Evolutionary conservation across 306 rosid species (phyloP).

Genomic region (Prunus davidiana): DNA sequence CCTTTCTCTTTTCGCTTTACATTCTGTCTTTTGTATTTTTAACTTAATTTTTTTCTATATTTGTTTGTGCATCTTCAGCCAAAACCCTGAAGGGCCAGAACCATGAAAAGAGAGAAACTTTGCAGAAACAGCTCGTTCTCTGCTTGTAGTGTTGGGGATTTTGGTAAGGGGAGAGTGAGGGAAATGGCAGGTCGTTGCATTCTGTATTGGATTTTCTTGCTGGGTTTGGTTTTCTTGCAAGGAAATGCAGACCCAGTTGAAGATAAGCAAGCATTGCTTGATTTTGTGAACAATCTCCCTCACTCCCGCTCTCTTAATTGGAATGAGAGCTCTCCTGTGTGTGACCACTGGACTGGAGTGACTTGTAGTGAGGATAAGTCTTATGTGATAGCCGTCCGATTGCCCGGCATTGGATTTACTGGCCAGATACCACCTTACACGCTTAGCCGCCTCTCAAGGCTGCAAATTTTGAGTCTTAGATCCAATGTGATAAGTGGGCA

Average conservation of each 20-base stretch:
- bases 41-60: not conserved
- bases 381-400: constrained; percentile 49
- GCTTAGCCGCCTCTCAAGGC: constrained; percentile 53
- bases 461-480: constrained; percentile 70
- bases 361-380: constrained; percentile 55
- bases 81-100: constrained; percentile 20
- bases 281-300: constrained; percentile 50
- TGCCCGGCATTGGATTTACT: constrained; percentile 73
- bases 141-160: constrained; percentile 26
- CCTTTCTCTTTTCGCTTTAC: constrained; percentile 23
- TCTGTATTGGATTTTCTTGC: constrained; percentile 31
- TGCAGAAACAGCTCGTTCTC: constrained; percentile 51
- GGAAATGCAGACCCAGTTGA: constrained; percentile 63
- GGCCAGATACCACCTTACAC: constrained; percentile 72
- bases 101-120: constrained; percentile 15
- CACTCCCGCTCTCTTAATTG: constrained; percentile 70
- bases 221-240: constrained; percentile 38
- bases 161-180: not conserved
- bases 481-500: constrained; percentile 62
- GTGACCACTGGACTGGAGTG: constrained; percentile 74
- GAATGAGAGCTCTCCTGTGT: constrained; percentile 48
- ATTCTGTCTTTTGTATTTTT: constrained; percentile 23
- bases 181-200: constrained; percentile 40
- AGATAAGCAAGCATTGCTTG: constrained; percentile 73
- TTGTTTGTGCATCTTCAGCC: constrained; percentile 31